Conservation (phyloP, 768 basidiomycete species). For the Calocybe indica region DNA sequence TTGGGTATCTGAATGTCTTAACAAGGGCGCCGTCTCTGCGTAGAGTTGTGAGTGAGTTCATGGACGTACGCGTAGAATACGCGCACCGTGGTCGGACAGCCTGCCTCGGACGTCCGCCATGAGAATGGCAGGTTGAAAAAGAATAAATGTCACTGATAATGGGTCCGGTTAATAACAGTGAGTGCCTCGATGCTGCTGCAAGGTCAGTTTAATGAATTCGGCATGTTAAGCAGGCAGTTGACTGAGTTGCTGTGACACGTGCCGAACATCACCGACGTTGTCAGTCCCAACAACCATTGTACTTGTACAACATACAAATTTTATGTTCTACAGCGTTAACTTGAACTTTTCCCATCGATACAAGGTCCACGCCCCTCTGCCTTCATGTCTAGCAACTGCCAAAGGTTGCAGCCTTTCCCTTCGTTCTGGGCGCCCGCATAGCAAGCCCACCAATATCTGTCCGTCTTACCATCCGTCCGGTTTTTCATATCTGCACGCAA, state of each 20-base stretch:
- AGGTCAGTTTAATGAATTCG: too few relatives aligned
- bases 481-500: slow-evolving; percentile 79
- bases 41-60: not conserved
- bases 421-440: slow-evolving; percentile 79
- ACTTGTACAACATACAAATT: not conserved
- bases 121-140: too few relatives aligned
- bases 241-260: too few relatives aligned
- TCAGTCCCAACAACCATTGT: too few relatives aligned
- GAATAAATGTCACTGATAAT: too few relatives aligned
- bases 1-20: slow-evolving; percentile 43
- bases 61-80: too few relatives aligned
- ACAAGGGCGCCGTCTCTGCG: slow-evolving; percentile 60
- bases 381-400: slow-evolving; percentile 67
- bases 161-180: too few relatives aligned
- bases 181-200: too few relatives aligned
- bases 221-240: too few relatives aligned
- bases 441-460: slow-evolving; percentile 78
- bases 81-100: slow-evolving; percentile 22
- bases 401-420: slow-evolving; percentile 74
- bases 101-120: slow-evolving; percentile 55
- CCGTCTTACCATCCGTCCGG: slow-evolving; percentile 42
- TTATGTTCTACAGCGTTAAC: not conserved
- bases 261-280: too few relatives aligned
- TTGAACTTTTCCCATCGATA: slow-evolving; percentile 6
- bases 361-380: slow-evolving; percentile 59